A percentile compares a stretch with the other conserved stretches of the same genome.
Conservation (phyloP, 2,329 filamentous ascomycete genomes). For the Pezicula neosporulosa region DNA sequence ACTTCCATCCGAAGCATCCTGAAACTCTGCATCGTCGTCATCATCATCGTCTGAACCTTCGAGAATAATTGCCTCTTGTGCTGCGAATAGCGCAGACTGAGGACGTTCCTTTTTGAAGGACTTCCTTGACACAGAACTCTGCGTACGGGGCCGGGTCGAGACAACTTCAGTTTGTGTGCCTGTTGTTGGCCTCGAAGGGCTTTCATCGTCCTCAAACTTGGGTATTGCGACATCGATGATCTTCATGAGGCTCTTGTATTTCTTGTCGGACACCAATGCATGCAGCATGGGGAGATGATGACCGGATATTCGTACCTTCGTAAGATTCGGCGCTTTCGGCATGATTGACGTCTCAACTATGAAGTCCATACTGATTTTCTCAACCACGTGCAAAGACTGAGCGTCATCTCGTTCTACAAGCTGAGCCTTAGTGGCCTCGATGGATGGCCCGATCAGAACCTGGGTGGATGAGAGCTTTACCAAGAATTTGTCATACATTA, state of each 20-base stretch:
- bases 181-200: conserved; percentile 14
- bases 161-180: conserved; percentile 3
- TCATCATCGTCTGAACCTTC: conserved; percentile 51
- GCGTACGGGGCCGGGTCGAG: conserved; percentile 14
- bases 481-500: conserved; percentile 97
- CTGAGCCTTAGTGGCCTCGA: conserved; percentile 84
- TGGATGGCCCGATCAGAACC: conserved; percentile 88
- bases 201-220: conserved; percentile 60
- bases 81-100: conserved; percentile 66
- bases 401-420: conserved; percentile 64
- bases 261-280: conserved; percentile 86
- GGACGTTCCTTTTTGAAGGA: conserved; percentile 48
- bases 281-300: conserved; percentile 88
- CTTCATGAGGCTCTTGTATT: conserved; percentile 97
- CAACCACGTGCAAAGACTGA: conserved; percentile 82
- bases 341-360: conserved; percentile 94
- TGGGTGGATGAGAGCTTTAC: conserved; percentile 94
- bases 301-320: conserved; percentile 86
- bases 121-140: conserved; percentile 28
- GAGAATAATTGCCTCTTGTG: conserved; percentile 73
- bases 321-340: conserved; percentile 91
- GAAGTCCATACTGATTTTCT: conserved; percentile 97
- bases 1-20: conserved; percentile 60
- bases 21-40: conserved; percentile 60
- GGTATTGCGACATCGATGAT: conserved; percentile 94